Conservation (phyloP, 345 rosid species). For the Eucalyptus microcorys region DNA sequence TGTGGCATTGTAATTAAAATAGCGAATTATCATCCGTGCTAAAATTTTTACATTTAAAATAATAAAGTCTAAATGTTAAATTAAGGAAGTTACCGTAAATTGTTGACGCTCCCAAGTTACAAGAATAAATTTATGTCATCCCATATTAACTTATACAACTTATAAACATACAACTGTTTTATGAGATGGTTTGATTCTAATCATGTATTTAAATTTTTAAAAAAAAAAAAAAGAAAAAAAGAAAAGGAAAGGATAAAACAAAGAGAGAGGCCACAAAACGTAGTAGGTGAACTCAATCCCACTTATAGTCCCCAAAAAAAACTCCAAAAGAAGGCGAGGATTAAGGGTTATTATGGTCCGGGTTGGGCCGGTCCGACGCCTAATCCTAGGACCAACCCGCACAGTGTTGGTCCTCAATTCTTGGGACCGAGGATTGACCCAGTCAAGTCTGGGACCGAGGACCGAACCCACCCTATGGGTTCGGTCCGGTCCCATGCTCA, state of each 20-base stretch:
- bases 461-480: no score
- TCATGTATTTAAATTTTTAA: accelerated
- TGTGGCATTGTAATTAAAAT: accelerated
- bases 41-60: background rate
- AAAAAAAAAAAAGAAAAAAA: background rate
- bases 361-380: no score
- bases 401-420: no score
- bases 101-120: background rate
- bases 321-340: no score
- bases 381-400: no score
- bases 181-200: background rate
- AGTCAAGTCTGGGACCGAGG: no score
- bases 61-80: background rate
- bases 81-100: background rate
- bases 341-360: no score
- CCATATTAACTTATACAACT: background rate
- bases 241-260: background rate
- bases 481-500: no score
- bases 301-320: no score
- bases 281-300: background rate
- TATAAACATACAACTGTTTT: background rate
- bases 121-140: background rate
- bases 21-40: background rate
- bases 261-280: background rate
- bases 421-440: no score